Conservation (phyloP, 371 early-diverging fungal genomes). For the Apophysomyces sp. region DNA sequence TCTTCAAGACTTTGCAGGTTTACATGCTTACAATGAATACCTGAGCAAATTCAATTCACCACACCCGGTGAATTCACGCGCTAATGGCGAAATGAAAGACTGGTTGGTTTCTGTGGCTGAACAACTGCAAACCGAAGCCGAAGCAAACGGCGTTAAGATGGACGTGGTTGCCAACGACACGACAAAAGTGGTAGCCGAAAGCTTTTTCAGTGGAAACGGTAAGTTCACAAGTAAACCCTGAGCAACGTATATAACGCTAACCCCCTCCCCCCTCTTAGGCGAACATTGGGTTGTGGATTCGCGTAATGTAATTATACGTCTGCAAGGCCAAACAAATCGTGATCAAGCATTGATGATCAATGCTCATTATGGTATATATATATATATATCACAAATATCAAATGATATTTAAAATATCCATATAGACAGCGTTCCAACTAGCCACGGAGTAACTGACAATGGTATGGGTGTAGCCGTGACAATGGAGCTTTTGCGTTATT, state of each 20-base stretch:
- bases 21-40: constrained; percentile 54
- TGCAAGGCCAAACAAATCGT: constrained; percentile 37
- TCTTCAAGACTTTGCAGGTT: constrained; percentile 41
- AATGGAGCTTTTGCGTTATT: constrained; percentile 69
- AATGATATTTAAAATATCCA: neutral
- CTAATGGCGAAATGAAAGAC: constrained; percentile 30
- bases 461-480: constrained; percentile 75
- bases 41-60: constrained; percentile 51
- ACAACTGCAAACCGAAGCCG: constrained; percentile 42
- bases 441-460: constrained; percentile 85
- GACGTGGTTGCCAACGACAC: constrained; percentile 44
- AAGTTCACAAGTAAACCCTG: constrained; percentile 3
- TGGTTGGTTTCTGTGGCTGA: constrained; percentile 33
- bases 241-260: neutral
- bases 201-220: constrained; percentile 33
- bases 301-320: constrained; percentile 49
- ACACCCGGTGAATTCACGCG: constrained; percentile 55
- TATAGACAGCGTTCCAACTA: constrained; percentile 72
- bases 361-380: constrained; percentile 58
- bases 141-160: constrained; percentile 26
- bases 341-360: constrained; percentile 51
- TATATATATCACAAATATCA: neutral
- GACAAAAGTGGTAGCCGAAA: constrained; percentile 19
- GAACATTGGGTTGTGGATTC: constrained; percentile 50
- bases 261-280: constrained; percentile 12